phyloP scores from a whole-genome alignment of 164 flowering plant species.

The Magnolia changhungtana region DNA sequence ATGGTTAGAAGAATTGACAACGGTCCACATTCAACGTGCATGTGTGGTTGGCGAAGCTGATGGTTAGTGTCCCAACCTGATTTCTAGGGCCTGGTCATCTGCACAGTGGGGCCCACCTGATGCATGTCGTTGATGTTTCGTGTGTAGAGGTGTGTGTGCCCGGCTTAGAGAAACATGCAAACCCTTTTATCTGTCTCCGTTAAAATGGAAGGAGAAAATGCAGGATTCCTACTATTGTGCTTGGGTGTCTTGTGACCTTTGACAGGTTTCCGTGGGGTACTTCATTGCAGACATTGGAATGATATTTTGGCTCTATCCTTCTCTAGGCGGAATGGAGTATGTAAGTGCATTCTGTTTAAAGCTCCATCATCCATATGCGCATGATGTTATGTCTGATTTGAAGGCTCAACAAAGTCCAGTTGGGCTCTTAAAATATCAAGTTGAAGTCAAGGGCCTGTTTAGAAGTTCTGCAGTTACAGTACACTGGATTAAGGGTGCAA shows the following conservation, averaged over 20 bases:
- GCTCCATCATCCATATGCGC: background rate
- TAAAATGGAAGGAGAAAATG: background rate
- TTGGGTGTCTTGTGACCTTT: constrained; percentile 12
- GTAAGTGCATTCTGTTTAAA: constrained; percentile 49
- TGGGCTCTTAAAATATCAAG: no score
- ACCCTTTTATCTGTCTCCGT: no score
- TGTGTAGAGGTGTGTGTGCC: no score
- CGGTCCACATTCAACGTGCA: background rate
- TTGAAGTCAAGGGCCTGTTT: background rate
- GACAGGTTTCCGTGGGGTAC: constrained; percentile 92
- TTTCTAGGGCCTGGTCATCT: no score
- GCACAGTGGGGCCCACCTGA: no score
- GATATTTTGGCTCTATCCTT: constrained; percentile 90
- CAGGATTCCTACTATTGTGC: background rate
- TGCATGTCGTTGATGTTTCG: no score
- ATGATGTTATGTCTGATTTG: background rate
- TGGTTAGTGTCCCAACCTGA: background rate
- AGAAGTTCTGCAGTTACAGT: background rate
- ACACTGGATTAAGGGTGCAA: background rate
- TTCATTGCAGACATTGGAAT: constrained; percentile 81
- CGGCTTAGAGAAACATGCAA: no score
- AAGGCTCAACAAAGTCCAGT: background rate
- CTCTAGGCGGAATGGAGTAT: constrained; percentile 90
- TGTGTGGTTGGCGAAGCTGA: background rate
- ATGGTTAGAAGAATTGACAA: background rate